Conservation (phyloP, 1,139 yeast species). For the Geotrichum bryndzae region DNA sequence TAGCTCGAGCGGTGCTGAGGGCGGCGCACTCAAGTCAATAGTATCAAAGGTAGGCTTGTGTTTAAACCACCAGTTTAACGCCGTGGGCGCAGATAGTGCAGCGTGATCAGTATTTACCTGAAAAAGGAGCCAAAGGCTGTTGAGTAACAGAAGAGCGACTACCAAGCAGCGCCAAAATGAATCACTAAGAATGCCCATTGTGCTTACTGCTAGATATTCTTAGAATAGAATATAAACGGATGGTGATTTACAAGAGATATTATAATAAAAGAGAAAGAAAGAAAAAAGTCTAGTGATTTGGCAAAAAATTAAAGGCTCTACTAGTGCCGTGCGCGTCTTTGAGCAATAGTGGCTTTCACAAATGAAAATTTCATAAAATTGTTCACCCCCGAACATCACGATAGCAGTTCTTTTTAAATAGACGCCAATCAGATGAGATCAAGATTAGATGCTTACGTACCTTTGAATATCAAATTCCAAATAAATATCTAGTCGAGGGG, state of each 20-base stretch:
- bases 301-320: too few relatives aligned
- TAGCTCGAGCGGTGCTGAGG: not conserved
- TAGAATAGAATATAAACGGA: not conserved
- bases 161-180: constrained; percentile 20
- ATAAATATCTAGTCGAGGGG: too few relatives aligned
- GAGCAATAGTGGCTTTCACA: not conserved
- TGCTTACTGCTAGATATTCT: not conserved
- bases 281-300: not conserved
- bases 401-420: too few relatives aligned
- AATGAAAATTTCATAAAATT: not conserved
- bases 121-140: constrained; percentile 1
- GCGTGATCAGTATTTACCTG: not conserved
- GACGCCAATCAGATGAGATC: too few relatives aligned
- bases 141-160: not conserved
- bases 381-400: too few relatives aligned
- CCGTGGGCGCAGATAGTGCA: not conserved
- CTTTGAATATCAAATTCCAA: too few relatives aligned
- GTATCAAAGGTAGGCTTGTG: not conserved
- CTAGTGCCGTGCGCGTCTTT: too few relatives aligned
- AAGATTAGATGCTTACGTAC: too few relatives aligned
- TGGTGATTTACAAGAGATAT: not conserved
- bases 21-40: not conserved
- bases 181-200: constrained; percentile 17
- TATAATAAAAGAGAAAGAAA: not conserved
- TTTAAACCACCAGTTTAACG: not conserved